Conservation (phyloP, 148 eudicot species). For the Chenopodium formosanum region DNA sequence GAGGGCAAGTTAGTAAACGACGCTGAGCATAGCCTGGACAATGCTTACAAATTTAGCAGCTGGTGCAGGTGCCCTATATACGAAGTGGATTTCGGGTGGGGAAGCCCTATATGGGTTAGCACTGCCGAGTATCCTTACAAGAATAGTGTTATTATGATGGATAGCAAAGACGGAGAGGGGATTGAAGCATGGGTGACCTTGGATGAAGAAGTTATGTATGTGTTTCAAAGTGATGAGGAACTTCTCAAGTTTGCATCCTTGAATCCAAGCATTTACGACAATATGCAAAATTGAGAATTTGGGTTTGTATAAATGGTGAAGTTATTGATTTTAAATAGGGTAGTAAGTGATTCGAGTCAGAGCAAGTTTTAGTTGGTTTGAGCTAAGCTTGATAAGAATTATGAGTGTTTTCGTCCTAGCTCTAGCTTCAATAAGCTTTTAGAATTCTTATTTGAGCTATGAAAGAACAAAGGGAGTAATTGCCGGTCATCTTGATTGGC, state of each 20-base stretch:
- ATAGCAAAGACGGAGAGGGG: constrained; percentile 26
- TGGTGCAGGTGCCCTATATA: constrained; percentile 17
- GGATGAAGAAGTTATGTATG: background rate
- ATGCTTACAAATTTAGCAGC: constrained; percentile 15
- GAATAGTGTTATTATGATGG: constrained; percentile 23
- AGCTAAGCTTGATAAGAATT: no score
- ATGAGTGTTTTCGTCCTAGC: no score
- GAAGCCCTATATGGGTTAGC: constrained; percentile 32
- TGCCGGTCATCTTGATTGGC: no score
- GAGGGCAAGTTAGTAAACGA: background rate
- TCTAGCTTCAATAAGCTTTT: no score
- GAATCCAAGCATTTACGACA: background rate
- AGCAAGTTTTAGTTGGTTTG: no score
- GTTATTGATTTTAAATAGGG: background rate
- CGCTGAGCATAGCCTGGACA: background rate
- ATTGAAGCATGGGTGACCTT: constrained; percentile 35
- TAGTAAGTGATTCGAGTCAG: no score
- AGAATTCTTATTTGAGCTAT: no score
- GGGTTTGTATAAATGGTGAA: background rate
- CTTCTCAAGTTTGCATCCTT: background rate
- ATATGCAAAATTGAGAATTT: background rate
- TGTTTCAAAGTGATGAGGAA: background rate
- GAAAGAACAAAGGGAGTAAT: no score
- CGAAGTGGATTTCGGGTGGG: constrained; percentile 44
- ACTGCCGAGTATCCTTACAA: constrained; percentile 2